phyloP scores from a whole-genome alignment of 495 filamentous ascomycete genomes.

The Aspergillus mulundensis region DNA sequence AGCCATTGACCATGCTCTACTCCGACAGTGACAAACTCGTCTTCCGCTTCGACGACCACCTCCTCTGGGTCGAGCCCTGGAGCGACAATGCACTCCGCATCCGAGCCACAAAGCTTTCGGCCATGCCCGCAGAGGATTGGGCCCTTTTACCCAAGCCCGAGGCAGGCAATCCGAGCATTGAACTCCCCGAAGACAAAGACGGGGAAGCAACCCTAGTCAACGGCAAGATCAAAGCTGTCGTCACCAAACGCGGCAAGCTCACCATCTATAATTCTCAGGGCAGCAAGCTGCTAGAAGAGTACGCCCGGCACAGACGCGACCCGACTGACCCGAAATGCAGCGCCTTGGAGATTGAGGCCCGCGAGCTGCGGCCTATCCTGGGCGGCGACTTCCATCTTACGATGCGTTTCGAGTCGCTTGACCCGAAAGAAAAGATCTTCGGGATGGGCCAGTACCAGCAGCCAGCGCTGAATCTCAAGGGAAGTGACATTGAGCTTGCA shows the following conservation, averaged over 20 bases:
- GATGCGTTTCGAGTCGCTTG: slow-evolving; percentile 48
- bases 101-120: slow-evolving; percentile 45
- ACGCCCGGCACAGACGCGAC: slow-evolving; percentile 48
- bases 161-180: slow-evolving; percentile 15
- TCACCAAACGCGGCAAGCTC: slow-evolving; percentile 46
- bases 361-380: slow-evolving; percentile 49
- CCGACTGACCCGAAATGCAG: slow-evolving; percentile 51
- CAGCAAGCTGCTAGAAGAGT: slow-evolving; percentile 51
- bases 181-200: slow-evolving; percentile 19
- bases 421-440: slow-evolving; percentile 51
- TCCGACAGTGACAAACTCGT: slow-evolving; percentile 35
- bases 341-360: slow-evolving; percentile 48
- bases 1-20: slow-evolving; percentile 35
- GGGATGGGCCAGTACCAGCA: slow-evolving; percentile 65
- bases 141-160: slow-evolving; percentile 37
- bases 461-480: slow-evolving; percentile 52
- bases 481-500: slow-evolving; percentile 52
- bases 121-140: slow-evolving; percentile 51
- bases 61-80: slow-evolving; percentile 54
- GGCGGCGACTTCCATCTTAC: slow-evolving; percentile 52
- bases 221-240: slow-evolving; percentile 47
- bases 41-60: slow-evolving; percentile 50
- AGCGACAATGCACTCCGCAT: slow-evolving; percentile 51
- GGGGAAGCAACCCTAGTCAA: slow-evolving; percentile 43
- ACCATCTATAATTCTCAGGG: slow-evolving; percentile 45